A percentile compares a stretch with the other conserved stretches of the same genome.
Conservation (phyloP, 305 asterid species). For the Fraxinus angustifolia region DNA sequence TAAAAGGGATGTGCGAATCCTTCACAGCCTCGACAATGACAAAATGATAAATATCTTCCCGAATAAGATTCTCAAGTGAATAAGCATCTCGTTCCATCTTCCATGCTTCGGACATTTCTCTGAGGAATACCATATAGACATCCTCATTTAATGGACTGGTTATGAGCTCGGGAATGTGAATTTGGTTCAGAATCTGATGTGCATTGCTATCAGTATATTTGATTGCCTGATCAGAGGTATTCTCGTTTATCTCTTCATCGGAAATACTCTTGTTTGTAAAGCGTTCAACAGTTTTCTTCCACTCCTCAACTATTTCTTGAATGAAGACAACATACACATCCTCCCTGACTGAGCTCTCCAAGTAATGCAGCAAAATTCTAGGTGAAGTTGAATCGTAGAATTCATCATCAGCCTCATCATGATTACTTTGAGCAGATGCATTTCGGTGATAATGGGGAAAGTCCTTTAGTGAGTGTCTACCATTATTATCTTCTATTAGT, state of each 20-base stretch:
- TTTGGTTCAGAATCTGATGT: not conserved
- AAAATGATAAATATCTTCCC: constrained; percentile 38
- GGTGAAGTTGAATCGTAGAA: constrained; percentile 7
- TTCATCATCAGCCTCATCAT: not conserved
- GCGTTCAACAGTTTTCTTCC: constrained; percentile 13
- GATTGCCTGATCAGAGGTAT: constrained; percentile 1
- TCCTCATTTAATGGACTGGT: constrained; percentile 38
- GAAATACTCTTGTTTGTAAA: not conserved
- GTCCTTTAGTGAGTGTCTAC: not conserved
- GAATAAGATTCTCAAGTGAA: constrained; percentile 30
- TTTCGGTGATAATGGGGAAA: not conserved
- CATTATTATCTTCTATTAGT: not conserved
- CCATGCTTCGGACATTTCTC: constrained; percentile 36
- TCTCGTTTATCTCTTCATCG: not conserved
- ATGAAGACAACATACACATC: constrained; percentile 27
- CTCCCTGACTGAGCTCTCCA: constrained; percentile 35
- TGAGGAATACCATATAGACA: constrained; percentile 31
- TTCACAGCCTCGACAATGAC: constrained; percentile 31
- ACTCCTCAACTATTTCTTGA: constrained; percentile 23
- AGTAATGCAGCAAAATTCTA: constrained; percentile 10
- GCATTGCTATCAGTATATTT: not conserved
- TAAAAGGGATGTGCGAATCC: constrained; percentile 14
- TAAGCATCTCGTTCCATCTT: constrained; percentile 29
- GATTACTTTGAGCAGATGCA: not conserved
- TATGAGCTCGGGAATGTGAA: not conserved